Evolutionary conservation across 208 protist species (phyloP), one percentile per base, ranked within the genome.

Genomic region (Acanthamoeba sp.): DNA sequence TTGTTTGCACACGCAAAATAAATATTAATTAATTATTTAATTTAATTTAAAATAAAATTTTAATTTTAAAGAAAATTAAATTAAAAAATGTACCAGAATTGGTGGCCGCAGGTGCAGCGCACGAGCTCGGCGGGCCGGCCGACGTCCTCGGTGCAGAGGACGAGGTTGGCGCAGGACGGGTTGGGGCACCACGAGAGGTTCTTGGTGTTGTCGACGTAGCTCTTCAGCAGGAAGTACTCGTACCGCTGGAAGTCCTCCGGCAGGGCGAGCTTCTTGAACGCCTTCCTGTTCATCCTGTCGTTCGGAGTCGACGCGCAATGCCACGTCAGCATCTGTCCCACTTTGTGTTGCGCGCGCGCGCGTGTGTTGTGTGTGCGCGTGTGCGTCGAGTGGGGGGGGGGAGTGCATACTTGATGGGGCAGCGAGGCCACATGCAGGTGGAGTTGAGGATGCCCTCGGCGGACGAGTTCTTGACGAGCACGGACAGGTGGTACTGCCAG

Each of bases 141-240:
- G 22, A 89, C 84, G 24, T 93, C 59, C 36, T 95, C 89, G 55
- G 38, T 12, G 52, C 55, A 96, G n/a, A 88, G 94, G 38, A 96
- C 71, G 27, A 92, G 82, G 88, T 84, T 95, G 16, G 62, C 66
- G 93, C 96, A 96, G 14, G 38, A 82, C 22, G 85, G 93, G 73
- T 94, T 95, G 69, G 96, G 76, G 69, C 96, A 96, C 93, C 95
- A 96, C 18, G 82, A 94, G 0, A 95, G 55, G 32, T 94, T 66
- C 48, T 95, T 93, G 55, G 92, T 92, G 45, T 94, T 71, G 45
- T 95, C 40, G 40, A 96, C 96, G 85, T 91, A 96, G 66, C 82
- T 62, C 66, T 96, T 96, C 36, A 85, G n/a, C 20, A 96, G 52
- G 88, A 96, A 96, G 71, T 96, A 96, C 71, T 89, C 93, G 91